These are phyloP conservation scores for Dictyostelium discoideum DNA, from an alignment of 78 protist species.

Conservation along the genomic window DNA sequence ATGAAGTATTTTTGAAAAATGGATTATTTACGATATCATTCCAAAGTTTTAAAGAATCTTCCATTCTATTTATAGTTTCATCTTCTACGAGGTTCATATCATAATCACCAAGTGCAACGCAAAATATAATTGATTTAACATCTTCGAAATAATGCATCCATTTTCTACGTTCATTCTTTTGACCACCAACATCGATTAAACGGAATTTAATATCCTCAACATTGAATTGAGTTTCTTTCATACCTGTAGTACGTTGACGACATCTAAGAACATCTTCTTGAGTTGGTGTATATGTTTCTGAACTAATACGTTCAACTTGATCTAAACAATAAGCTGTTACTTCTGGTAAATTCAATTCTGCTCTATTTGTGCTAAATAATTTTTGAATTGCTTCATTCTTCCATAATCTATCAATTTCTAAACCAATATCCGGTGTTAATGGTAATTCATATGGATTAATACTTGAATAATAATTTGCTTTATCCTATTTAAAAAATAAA, in stretches of 20 bases:
- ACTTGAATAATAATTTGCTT: constrained; percentile 16
- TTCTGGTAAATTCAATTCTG: constrained; percentile 43
- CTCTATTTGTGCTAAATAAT: constrained; percentile 2
- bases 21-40: constrained; percentile 88
- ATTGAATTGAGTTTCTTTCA: constrained; percentile 87
- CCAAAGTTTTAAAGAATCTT: constrained; percentile 91
- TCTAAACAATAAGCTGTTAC: constrained; percentile 42
- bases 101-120: constrained; percentile 88
- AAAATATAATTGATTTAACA: constrained; percentile 95
- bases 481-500: constrained; percentile 2
- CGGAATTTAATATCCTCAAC: constrained; percentile 77
- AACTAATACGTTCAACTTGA: constrained; percentile 26
- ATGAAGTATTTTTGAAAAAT: constrained; percentile 91
- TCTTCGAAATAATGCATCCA: constrained; percentile 97
- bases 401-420: constrained; percentile 17
- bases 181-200: constrained; percentile 97
- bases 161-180: constrained; percentile 94
- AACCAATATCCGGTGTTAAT: constrained; percentile 25
- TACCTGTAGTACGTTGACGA: constrained; percentile 95
- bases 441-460: constrained; percentile 70
- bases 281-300: constrained; percentile 88
- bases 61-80: constrained; percentile 90
- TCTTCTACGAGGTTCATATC: constrained; percentile 90
- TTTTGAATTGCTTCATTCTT: constrained; percentile 26
- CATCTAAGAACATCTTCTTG: constrained; percentile 93